These are phyloP conservation scores for Chytriomyces sp. DNA, from an alignment of 192 early-diverging fungal species.

Conservation along the genomic window DNA sequence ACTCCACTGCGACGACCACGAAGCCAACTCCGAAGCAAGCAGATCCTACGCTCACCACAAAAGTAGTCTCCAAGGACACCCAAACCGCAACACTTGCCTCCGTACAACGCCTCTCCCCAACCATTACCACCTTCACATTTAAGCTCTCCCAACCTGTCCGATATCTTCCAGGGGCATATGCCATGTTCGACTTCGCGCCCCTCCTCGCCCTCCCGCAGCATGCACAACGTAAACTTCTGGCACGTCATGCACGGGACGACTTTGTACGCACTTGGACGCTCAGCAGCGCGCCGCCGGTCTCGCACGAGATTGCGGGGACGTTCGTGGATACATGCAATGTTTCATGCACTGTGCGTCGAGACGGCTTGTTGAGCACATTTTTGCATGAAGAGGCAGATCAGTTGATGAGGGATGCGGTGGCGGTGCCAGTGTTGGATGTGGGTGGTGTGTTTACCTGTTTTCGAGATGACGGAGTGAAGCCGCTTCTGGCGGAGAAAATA, in stretches of 20 bases:
- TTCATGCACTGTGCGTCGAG: slow-evolving; percentile 9
- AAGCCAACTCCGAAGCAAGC: too few species aligned
- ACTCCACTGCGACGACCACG: background rate
- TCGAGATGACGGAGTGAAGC: background rate
- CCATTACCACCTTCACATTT: slow-evolving; percentile 33
- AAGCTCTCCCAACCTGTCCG: background rate
- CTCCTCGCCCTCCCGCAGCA: background rate
- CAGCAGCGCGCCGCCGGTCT: background rate
- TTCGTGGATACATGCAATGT: background rate
- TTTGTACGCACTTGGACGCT: slow-evolving; percentile 32
- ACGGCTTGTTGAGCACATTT: slow-evolving; percentile 11
- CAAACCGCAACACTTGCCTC: background rate
- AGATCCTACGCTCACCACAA: background rate
- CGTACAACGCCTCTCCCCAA: background rate
- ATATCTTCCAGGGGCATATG: slow-evolving; percentile 22
- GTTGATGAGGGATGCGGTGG: background rate
- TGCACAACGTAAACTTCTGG: slow-evolving; percentile 19
- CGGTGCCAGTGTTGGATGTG: background rate
- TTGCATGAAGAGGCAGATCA: background rate
- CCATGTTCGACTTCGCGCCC: slow-evolving; percentile 31
- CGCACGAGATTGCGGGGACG: background rate
- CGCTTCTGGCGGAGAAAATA: slow-evolving; percentile 7
- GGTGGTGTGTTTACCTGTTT: slow-evolving; percentile 14
- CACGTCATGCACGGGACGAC: slow-evolving; percentile 31
- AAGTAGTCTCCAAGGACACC: background rate